Evolutionary conservation across 768 basidiomycete species (phyloP), one percentile per base, ranked within the genome.

Genomic region (Podaxis sp.): DNA sequence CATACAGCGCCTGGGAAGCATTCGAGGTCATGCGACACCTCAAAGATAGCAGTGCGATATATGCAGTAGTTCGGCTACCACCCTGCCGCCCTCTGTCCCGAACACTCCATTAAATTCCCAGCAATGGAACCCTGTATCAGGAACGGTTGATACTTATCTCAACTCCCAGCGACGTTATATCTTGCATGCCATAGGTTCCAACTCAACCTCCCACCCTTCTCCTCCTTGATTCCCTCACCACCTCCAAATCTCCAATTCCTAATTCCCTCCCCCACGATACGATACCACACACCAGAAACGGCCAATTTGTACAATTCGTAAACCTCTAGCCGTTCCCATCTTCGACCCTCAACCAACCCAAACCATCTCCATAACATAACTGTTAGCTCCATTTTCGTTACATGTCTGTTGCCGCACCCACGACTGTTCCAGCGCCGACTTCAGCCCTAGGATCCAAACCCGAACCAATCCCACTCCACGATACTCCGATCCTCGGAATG

Each of bases 401-500:
- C 13, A 36, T 52, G 22, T 22, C 53, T 57, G 26, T 54, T 11
- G 51, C 52, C 56, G 61, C 60, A 64, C 57, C 64, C 53, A 52
- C 61, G 38, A 46, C 44, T 46, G 44, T 8, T n/a, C 44, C 44
- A 46, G 33, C 33, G 8, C 7, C 33, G 33, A 19, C n/a, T 17
- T 46, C 44, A n/a, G 44, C 8, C 44, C 1, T 46, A 46, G 15
- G 17, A 46, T 19, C 44, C 15, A 54, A 56, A 6, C 59, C 44
- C 15, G 59, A 56, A 6, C 54, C 42, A 33, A 38, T 58, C 33
- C 68, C 70, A 46, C 64, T 73, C 59, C 71, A 77, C 77, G 74
- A 79, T 65, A 75, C 76, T 9, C 79, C 76, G 13, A 79, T 79
- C 58, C 72, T 74, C 59, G 78, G 77, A 61, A 84, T 85, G 81